Base-by-base conservation (phyloP, 345 rosid species). In the Microthlaspi erraticum region DNA sequence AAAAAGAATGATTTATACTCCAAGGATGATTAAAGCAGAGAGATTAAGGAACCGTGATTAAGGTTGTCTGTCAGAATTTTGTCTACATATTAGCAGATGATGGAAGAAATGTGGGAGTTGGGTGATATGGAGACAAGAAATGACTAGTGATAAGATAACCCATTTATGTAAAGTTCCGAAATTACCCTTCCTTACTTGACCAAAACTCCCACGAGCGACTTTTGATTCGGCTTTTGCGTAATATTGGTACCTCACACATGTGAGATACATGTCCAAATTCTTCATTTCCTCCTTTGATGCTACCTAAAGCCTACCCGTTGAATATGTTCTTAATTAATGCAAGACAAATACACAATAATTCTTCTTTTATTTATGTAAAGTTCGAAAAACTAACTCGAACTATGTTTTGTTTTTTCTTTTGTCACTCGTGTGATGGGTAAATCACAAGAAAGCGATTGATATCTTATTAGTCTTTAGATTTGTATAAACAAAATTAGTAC, bases 111-210 rank as follows among this genome's bases (percentile, higher is more conserved):
- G 17, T 31, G 38, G 13, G 8, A 46, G 41, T 75, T 76, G 53
- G 51, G 60, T 69, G 31, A 61, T 56, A 31, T 2, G 76, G 79
- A 59, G 80, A 77, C 80, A 71, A 45, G 72, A 77, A 10, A 42
- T 60, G 68, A 61, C 63, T 9, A 49, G 20, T 41, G 45, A 10
- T 38, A 1, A n/a, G 5, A 56, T 20, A 4, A 63, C 8, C 18
- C 34, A 19, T 1, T 42, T 7, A 42, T 1, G 6, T 0, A 0
- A 38, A 41, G 7, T 59, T 41, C 11, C 68, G 13, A 59, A 42
- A 36, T 33, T 60, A 51, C 50, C 68, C 42, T 65, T 73, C 5
- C 73, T 58, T 69, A 19, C 39, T 69, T 69, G 73, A 69, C 66
- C 50, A 4, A 36, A 67, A 66, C 57, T 74, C 78, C 1, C 33